These are phyloP conservation scores for Yarrowia sp. DNA, from an alignment of 805 yeast species.

Conservation along the genomic window DNA sequence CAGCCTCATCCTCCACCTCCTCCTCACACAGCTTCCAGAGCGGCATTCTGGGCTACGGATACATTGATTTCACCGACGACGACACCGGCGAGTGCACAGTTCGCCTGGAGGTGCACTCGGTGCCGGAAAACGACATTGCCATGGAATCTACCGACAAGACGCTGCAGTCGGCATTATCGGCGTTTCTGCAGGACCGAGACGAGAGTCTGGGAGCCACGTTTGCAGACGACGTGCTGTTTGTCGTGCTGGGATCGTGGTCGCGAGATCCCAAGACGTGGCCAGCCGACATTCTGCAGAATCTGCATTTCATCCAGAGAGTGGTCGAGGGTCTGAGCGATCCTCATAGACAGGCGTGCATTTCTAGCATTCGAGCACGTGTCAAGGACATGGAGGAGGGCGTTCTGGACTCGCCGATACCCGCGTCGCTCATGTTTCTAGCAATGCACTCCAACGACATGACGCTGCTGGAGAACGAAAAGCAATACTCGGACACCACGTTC, in stretches of 20 bases:
- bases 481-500: conserved; percentile 33
- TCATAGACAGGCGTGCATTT: conserved; percentile 13
- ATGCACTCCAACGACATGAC: conserved; percentile 28
- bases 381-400: conserved; percentile 10
- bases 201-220: not conserved
- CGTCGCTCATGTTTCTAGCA: conserved; percentile 12
- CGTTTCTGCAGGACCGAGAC: not conserved
- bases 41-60: conserved; percentile 17
- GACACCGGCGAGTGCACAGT: conserved; percentile 20
- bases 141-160: conserved; percentile 4
- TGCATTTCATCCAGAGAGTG: conserved; percentile 13
- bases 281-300: not conserved
- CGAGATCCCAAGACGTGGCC: conserved; percentile 16
- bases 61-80: conserved; percentile 18
- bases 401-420: conserved; percentile 8
- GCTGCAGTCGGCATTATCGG: not conserved
- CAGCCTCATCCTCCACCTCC: not conserved
- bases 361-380: conserved; percentile 11
- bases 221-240: conserved; percentile 23
- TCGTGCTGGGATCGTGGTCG: conserved; percentile 8
- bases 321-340: not conserved
- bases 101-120: conserved; percentile 8
- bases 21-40: conserved; percentile 8
- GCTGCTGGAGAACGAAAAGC: conserved; percentile 29
- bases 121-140: conserved; percentile 15